Base-by-base conservation (phyloP, 208 protist species). In the Leishmania amazonensis region DNA sequence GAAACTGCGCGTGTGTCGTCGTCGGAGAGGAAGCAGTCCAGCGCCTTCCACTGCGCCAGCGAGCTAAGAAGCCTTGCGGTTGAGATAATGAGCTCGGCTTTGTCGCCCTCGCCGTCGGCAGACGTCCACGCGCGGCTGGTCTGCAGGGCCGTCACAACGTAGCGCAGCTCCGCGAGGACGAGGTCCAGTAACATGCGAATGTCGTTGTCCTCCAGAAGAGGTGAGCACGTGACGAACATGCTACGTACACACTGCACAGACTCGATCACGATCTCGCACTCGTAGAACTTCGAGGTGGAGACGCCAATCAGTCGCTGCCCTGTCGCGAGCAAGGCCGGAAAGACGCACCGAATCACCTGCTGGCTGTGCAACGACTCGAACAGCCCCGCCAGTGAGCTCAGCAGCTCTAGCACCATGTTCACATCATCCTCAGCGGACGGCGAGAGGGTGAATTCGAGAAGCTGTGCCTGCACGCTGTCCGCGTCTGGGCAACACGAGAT, bases 11-110 rank as follows among this genome's bases (percentile, higher is more conserved):
- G 70, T 7, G 86, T 82, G 19, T 89, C 87, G 15, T 92, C 84
- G 31, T 88, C 85, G 2, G 89, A 81, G 67, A 95, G 80, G 49
- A 90, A 93, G 85, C 88, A 94, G 78, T 95, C 92, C 73, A 96
- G 78, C 64, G 82, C 81, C 47, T 87, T 90, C 94, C 94, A 97
- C 75, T 93, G 88, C 75, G 89, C 86, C 67, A 95, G 62, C 28
- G 90, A 81, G 76, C 79, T 84, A 9, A 95, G 70, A 64, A 97
- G 84, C 65, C 82, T 79, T 47, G 88, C 88, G n/a, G 89, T 51
- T 31, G 79, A 40, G 24, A 89, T 77, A 64, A 95, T 81, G 38
- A 95, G 87, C 73, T 86, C 76, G 19, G 85, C 81, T 70, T 88
- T 88, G 81, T 96, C 91, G 9, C 76, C 83, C 68, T 93, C 91